Conservation (phyloP, 2,329 filamentous ascomycete species). For the Xylaria sp. region DNA sequence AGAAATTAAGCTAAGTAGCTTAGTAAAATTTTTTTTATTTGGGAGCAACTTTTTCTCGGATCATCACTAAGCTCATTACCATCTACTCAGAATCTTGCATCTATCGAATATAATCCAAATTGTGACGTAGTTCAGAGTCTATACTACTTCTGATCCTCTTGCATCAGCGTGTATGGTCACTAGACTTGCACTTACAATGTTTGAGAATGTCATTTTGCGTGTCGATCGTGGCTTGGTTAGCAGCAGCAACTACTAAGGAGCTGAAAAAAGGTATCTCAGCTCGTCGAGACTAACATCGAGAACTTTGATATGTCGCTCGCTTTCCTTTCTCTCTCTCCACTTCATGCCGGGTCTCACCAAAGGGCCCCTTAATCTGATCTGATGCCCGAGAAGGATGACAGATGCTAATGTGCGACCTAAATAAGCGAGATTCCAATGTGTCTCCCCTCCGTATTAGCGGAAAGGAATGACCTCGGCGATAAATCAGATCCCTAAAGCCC, state of each 20-base stretch:
- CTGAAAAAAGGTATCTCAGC: not conserved
- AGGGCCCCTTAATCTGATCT: conserved; percentile 1
- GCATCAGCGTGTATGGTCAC: not conserved
- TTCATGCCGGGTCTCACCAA: not conserved
- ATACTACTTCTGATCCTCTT: not conserved
- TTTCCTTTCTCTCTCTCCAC: not conserved
- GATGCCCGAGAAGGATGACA: not conserved
- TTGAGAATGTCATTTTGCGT: too few relatives aligned
- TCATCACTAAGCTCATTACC: not conserved
- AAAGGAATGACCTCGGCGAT: conserved; percentile 11
- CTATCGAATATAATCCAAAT: not conserved
- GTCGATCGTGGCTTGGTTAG: not conserved
- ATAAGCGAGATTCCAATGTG: conserved; percentile 25
- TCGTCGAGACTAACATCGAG: not conserved
- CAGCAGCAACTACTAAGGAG: not conserved
- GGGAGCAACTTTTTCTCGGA: not conserved
- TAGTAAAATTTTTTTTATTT: not conserved
- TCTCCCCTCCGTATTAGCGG: not conserved
- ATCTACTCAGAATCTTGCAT: not conserved
- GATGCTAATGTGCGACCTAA: conserved; percentile 23
- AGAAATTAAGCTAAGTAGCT: not conserved
- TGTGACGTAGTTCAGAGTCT: not conserved
- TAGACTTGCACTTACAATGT: not conserved
- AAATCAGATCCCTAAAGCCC: conserved; percentile 9
- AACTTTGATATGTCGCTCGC: not conserved